A percentile compares a stretch with the other conserved stretches of the same genome.
Evolutionary conservation across 1,284 basidiomycete species (phyloP).

Genomic region (Ceratobasidium sp.): DNA sequence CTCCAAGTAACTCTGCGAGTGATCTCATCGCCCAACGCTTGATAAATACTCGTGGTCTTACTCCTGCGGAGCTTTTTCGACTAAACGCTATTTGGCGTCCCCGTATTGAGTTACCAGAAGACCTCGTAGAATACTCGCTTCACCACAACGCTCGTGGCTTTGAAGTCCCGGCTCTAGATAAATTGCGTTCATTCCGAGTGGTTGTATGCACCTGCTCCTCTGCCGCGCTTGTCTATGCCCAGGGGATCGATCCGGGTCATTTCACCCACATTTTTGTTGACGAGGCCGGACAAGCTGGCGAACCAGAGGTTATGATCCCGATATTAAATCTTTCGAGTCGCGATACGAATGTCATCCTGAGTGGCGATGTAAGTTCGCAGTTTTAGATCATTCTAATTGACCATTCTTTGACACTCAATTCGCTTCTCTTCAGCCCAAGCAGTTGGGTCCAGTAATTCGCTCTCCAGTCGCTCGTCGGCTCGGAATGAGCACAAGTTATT

Average conservation of each 20-base stretch:
- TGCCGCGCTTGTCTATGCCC: conserved; percentile 61
- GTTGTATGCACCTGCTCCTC: conserved; percentile 68
- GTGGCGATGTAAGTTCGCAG: conserved; percentile 55
- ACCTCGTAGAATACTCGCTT: conserved; percentile 8
- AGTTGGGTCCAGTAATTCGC: conserved; percentile 67
- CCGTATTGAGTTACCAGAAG: not conserved
- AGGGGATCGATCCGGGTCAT: conserved; percentile 63
- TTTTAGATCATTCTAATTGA: not conserved
- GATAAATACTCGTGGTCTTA: conserved; percentile 47
- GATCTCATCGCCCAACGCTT: conserved; percentile 66
- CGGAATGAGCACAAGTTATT: conserved; percentile 61
- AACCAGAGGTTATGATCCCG: conserved; percentile 64
- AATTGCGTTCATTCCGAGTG: conserved; percentile 59
- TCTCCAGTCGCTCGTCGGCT: conserved; percentile 58
- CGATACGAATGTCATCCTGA: conserved; percentile 61
- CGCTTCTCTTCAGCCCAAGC: conserved; percentile 54
- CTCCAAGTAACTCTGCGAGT: conserved; percentile 67
- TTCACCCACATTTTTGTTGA: conserved; percentile 69
- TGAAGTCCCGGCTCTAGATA: conserved; percentile 14
- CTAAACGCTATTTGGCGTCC: conserved; percentile 58
- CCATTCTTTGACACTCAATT: not conserved
- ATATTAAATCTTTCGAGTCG: conserved; percentile 61
- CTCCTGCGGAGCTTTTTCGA: conserved; percentile 58
- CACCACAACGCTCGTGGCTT: conserved; percentile 24
- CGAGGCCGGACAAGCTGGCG: conserved; percentile 69